Conservation (phyloP, 2,329 filamentous ascomycete genomes). For the Ascochyta koolunga region DNA sequence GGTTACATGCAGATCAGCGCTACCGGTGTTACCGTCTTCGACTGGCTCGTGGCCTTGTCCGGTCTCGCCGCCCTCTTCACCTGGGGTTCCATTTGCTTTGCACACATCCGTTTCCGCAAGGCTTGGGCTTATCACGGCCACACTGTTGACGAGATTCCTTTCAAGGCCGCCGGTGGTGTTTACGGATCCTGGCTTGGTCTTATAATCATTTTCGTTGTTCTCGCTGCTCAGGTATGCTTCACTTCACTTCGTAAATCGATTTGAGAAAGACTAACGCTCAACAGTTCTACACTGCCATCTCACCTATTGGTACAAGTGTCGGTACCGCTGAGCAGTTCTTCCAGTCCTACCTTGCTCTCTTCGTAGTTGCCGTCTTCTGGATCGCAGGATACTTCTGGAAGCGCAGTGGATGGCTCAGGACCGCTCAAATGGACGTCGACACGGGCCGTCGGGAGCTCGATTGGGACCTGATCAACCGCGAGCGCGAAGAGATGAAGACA, state of each 20-base stretch:
- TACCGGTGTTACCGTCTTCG: conserved; percentile 64
- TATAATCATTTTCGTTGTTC: conserved; percentile 46
- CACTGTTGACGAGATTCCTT: conserved; percentile 54
- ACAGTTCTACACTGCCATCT: conserved; percentile 50
- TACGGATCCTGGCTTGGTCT: conserved; percentile 50
- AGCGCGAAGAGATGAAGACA: conserved; percentile 57
- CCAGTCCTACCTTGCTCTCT: conserved; percentile 54
- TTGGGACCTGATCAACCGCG: conserved; percentile 67
- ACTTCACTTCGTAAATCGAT: background rate
- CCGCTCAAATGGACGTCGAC: conserved; percentile 70
- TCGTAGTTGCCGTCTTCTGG: conserved; percentile 53
- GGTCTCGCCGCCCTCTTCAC: conserved; percentile 78
- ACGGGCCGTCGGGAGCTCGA: conserved; percentile 68
- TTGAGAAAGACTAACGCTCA: conserved; percentile 10
- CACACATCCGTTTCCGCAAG: conserved; percentile 87
- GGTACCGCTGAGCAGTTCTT: conserved; percentile 54
- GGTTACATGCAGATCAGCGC: conserved; percentile 66
- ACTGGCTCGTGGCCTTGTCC: conserved; percentile 79
- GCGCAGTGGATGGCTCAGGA: conserved; percentile 63
- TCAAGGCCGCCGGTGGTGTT: conserved; percentile 50
- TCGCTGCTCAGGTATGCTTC: conserved; percentile 47
- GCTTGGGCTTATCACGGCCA: conserved; percentile 48
- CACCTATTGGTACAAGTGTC: conserved; percentile 35
- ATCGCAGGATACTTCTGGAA: conserved; percentile 68
- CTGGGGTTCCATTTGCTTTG: conserved; percentile 84